Evolutionary conservation across 2,329 filamentous ascomycete species (phyloP).

Genomic region (Phoma herbarum): DNA sequence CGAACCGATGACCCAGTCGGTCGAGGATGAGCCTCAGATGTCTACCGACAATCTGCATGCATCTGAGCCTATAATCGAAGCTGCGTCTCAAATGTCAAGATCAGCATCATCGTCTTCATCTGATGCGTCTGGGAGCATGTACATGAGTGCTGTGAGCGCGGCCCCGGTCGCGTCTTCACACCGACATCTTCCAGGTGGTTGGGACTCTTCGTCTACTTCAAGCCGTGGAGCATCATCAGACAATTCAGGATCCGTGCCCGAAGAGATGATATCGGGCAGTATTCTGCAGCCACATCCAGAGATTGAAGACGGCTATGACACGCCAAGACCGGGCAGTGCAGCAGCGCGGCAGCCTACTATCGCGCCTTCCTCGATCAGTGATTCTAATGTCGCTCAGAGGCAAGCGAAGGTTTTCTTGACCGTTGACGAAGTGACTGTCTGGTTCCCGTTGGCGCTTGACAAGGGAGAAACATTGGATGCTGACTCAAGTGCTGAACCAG

Average conservation of each 20-base stretch:
- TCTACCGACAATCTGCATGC: conserved; percentile 8
- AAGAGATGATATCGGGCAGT: conserved; percentile 44
- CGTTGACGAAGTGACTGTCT: conserved; percentile 50
- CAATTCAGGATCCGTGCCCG: conserved; percentile 38
- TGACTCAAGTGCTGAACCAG: conserved; percentile 20
- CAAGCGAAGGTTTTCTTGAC: conserved; percentile 46
- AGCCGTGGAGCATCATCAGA: conserved; percentile 42
- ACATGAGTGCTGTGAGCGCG: conserved; percentile 73
- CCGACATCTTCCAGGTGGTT: conserved; percentile 53
- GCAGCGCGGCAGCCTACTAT: conserved; percentile 23
- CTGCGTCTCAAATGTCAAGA: conserved; percentile 42
- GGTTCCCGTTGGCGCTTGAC: conserved; percentile 47
- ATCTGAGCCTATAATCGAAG: conserved; percentile 11
- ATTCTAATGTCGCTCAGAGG: conserved; percentile 16
- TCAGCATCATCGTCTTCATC: conserved; percentile 79
- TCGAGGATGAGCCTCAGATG: conserved; percentile 16
- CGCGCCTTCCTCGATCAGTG: conserved; percentile 9
- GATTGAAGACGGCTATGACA: conserved; percentile 50
- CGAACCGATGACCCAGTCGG: conserved; percentile 25
- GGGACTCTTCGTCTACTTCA: conserved; percentile 51
- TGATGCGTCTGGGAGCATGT: conserved; percentile 86
- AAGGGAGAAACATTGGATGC: conserved; percentile 16
- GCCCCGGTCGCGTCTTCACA: conserved; percentile 36
- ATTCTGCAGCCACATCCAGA: conserved; percentile 42
- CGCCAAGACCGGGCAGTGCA: conserved; percentile 47